Evolutionary conservation across 176 grass and related monocot genomes (phyloP).

Genomic region (Lolium perenne): DNA sequence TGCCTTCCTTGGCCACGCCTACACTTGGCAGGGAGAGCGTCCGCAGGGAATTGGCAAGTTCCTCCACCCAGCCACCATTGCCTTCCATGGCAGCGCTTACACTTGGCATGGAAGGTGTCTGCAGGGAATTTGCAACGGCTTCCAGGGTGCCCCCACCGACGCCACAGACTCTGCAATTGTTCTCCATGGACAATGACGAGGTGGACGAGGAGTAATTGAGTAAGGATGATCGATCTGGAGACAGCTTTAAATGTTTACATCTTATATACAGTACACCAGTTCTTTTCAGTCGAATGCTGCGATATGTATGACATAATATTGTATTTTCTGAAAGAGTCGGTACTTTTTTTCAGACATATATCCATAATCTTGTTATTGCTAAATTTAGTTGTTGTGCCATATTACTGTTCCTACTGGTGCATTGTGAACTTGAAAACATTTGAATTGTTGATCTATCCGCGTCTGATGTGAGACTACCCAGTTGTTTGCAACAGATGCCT

Average conservation of each 20-base stretch:
- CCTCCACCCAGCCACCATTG: background rate
- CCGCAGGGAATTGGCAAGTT: background rate
- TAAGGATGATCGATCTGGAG: background rate
- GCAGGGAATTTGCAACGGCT: background rate
- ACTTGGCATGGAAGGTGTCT: background rate
- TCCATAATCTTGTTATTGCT: background rate
- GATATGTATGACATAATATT: background rate
- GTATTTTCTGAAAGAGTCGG: background rate
- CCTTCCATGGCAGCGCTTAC: background rate
- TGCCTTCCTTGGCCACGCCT: background rate
- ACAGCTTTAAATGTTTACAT: background rate
- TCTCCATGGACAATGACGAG: background rate
- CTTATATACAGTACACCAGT: no score
- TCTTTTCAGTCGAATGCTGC: background rate
- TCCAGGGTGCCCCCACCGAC: background rate
- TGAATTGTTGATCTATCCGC: background rate
- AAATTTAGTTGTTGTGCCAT: background rate
- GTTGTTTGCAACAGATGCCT: background rate
- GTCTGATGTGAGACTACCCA: background rate
- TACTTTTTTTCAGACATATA: background rate
- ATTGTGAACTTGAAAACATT: no score
- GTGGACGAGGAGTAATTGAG: background rate
- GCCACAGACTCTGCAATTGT: constrained; percentile 23
- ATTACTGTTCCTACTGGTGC: background rate
- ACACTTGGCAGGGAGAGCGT: background rate